Evolutionary conservation across 306 rosid genomes (phyloP).

Genomic region (Quercus variabilis): DNA sequence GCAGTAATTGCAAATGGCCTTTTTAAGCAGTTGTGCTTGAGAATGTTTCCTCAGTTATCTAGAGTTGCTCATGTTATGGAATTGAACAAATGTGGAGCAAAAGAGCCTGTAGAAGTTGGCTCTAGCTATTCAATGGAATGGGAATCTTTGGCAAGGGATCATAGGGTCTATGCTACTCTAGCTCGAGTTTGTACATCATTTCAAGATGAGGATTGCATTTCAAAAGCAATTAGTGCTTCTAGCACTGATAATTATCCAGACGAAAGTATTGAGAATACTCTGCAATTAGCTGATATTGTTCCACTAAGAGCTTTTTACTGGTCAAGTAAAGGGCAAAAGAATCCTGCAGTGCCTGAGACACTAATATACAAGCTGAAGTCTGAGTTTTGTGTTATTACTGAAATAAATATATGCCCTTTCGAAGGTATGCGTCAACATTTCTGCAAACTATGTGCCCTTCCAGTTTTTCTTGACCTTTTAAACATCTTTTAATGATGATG

Average conservation of each 20-base stretch:
- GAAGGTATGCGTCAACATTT: slow-evolving; percentile 43
- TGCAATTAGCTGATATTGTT: slow-evolving; percentile 35
- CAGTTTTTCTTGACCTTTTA: slow-evolving; percentile 1
- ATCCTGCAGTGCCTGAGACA: slow-evolving; percentile 73
- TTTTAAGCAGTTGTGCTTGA: slow-evolving; percentile 75
- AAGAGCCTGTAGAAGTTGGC: slow-evolving; percentile 50
- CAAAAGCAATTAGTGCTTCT: slow-evolving; percentile 61
- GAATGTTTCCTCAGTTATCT: slow-evolving; percentile 76
- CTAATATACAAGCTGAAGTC: slow-evolving; percentile 63
- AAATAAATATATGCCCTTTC: slow-evolving; percentile 74
- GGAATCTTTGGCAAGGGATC: slow-evolving; percentile 53
- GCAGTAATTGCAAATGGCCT: slow-evolving; percentile 74
- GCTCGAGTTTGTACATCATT: slow-evolving; percentile 34
- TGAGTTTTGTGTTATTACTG: slow-evolving; percentile 59
- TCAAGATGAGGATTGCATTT: slow-evolving; percentile 43
- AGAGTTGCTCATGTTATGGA: slow-evolving; percentile 51
- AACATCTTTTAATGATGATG: slow-evolving; percentile 17
- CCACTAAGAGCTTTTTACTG: slow-evolving; percentile 51
- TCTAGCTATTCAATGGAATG: slow-evolving; percentile 56
- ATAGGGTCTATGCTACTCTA: slow-evolving; percentile 57
- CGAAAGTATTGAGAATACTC: slow-evolving; percentile 77
- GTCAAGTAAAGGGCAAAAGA: slow-evolving; percentile 85
- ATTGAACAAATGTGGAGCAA: slow-evolving; percentile 32
- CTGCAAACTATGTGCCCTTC: slow-evolving; percentile 10
- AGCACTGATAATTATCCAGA: slow-evolving; percentile 85